Evolutionary conservation across 192 early-diverging fungal species (phyloP).

Genomic region (Backusella tarrabulga): DNA sequence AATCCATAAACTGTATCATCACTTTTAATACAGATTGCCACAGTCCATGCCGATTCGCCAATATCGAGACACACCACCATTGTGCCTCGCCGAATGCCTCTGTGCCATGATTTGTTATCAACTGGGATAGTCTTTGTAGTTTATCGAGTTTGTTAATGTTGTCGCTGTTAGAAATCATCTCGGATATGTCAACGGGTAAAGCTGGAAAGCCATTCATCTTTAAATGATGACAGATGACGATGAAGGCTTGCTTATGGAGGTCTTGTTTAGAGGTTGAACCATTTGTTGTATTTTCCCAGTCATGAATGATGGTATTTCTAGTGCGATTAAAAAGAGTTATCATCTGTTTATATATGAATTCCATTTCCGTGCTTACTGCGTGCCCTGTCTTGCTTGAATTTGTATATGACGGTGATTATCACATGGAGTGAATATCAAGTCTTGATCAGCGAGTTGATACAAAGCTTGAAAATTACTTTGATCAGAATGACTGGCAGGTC

Average conservation of each 20-base stretch:
- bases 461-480: neutral
- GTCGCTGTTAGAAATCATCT: neutral
- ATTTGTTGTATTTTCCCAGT: neutral
- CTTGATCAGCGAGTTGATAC: neutral
- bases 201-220: neutral
- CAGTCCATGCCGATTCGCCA: neutral
- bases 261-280: neutral
- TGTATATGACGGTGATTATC: neutral
- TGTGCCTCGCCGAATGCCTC: neutral
- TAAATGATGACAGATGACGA: neutral
- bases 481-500: neutral
- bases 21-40: slow-evolving; percentile 17
- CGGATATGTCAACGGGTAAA: neutral
- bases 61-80: neutral
- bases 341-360: neutral
- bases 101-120: neutral
- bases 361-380: neutral
- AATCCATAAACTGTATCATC: slow-evolving; percentile 13
- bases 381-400: neutral
- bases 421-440: neutral
- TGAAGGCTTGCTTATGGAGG: neutral
- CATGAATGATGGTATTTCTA: neutral
- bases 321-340: neutral
- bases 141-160: neutral
- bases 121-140: neutral